Conservation (phyloP, 1,139 yeast species). For the Hemisphaericaspora xylofermentans region DNA sequence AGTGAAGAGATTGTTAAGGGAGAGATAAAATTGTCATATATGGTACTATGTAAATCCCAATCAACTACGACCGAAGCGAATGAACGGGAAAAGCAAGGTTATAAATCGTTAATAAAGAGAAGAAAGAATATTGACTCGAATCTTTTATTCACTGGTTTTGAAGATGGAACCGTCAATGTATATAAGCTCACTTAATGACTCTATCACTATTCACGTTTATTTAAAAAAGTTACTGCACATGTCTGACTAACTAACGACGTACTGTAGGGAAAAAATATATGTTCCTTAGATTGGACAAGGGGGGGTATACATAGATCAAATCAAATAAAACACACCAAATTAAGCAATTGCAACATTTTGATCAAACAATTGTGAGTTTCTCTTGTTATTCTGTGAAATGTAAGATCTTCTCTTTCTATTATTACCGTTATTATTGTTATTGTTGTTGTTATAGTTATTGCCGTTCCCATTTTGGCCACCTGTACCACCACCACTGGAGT, state of each 20-base stretch:
- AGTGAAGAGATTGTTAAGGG: neutral
- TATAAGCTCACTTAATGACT: conserved; percentile 14
- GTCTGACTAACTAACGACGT: neutral
- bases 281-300: no score
- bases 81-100: conserved; percentile 3
- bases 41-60: no score
- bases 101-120: conserved; percentile 17
- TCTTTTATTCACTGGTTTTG: conserved; percentile 35
- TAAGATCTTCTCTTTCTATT: conserved; percentile 7
- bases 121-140: conserved; percentile 12
- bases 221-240: neutral
- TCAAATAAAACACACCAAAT: neutral
- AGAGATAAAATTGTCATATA: conserved; percentile 17
- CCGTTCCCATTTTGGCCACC: conserved; percentile 4
- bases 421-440: neutral
- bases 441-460: conserved; percentile 3
- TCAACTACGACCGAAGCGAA: conserved; percentile 4
- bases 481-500: conserved; percentile 8
- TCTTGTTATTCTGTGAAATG: conserved; percentile 8
- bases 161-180: conserved; percentile 36
- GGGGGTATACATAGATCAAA: neutral
- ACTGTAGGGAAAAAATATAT: neutral
- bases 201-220: neutral
- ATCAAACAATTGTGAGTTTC: conserved; percentile 15
- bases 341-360: conserved; percentile 6